Base-by-base conservation (phyloP, 805 yeast genomes). In the Helenozyma baotianmanensis region DNA sequence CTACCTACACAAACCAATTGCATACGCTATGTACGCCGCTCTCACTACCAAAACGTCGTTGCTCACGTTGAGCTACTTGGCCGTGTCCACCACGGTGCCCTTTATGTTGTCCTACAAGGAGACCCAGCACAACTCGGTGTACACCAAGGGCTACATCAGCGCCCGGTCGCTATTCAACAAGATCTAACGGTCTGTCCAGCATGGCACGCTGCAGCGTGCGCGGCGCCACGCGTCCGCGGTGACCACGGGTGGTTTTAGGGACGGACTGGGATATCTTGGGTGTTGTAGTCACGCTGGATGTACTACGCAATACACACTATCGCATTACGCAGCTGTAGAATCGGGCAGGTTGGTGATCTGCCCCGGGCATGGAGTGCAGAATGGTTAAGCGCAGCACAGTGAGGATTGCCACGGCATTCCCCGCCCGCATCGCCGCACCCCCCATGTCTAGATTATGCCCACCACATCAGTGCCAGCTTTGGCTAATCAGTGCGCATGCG, bases 91-190 rank as follows among this genome's bases (percentile, higher is more conserved):
- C 22, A 61, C 68, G 14, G 36, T 58, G 24, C 72, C 72, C 3
- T 65, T 66, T 34, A 38, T 58, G 28, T 61, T 64, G 34, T 62
- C 69, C 3, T 66, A 64, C 43, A 61, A 54, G 36, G 72, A 65
- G 36, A 44, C 67, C 11, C 36, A 41, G 24, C 39, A 42, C 19
- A 48, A 53, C 22, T 38, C 40, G 14, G 42, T 52, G 12, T 45
- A 40, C 39, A 38, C 44, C 15, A 65, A 63, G 36, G 70, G 70
- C 6, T 53, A 58, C 25, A 49, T 56, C 24, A 60, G 53, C 32
- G 49, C 62, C 28, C 53, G 71, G 33, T 45, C 64, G 16, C 50
- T 62, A 25, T 62, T 64, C 30, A 59, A 55, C 39, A 61, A 62
- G 43, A 52, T 62, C 30, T 60, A 26, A 34, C 19, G n/a, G n/a